Base-by-base conservation (phyloP, 768 basidiomycete species). In the Podaxis mareebaensis region DNA sequence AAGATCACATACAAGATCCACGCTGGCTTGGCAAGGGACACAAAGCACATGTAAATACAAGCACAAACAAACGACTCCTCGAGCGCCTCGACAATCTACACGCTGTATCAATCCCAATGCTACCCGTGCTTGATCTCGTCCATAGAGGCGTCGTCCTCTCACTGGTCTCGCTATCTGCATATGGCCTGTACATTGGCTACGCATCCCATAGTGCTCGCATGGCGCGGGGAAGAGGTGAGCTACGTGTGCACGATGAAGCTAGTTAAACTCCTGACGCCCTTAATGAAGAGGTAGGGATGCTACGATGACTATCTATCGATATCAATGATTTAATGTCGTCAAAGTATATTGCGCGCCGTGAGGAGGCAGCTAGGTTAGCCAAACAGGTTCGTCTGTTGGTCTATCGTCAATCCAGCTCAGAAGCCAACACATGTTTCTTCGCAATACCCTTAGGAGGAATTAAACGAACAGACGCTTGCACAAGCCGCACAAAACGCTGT, bases 161-260 rank as follows among this genome's bases (percentile, higher is more conserved):
- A 10, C 33, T 33, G 1, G 33, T 33, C 33, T 33, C 33, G 33
- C 33, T 87, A 8, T 79, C 82, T 33, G 78, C 79, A 2, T 85
- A 81, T 73, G 85, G 83, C 4, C 71, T 85, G n/a, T 80, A 74
- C 26, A 79, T 83, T 69, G 83, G 84, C 22, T 77, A 83, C 40
- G 69, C 77, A 26, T 78, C 85, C 3, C 87, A 89, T 70, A 76
- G 75, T 24, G 80, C 86, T 53, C 85, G 84, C 3, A 72, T 88
- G 64, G 76, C 77, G 55, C 76, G 80, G 58, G 85, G 84, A 59
- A 77, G 79, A 83, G 86, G 87, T 86, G 71, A 62, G 83, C 75
- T 54, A 51, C 51, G 26, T 53, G 20, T 24, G 22, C 26, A 48
- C 44, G 12, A 58, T 7, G 17, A 20, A 46, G 1, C 3, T 17